Evolutionary conservation across 2,329 filamentous ascomycete genomes (phyloP), one percentile per base, ranked within the genome.

Genomic region (Didymella exigua): DNA sequence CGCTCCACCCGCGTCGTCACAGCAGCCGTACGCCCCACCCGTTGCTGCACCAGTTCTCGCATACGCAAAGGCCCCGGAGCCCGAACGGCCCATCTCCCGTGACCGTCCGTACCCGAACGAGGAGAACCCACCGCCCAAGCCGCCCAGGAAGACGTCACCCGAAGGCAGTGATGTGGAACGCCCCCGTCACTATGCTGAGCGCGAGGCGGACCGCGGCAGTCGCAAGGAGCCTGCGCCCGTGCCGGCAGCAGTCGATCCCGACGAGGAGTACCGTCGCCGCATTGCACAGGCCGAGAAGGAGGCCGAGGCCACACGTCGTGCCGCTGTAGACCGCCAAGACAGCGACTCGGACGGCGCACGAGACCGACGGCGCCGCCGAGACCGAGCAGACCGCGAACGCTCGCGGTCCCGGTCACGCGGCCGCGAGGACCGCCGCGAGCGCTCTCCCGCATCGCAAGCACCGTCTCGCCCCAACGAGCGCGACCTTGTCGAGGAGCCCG

Each of bases 261-360:
- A 82, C 34, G 79, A 81, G 59, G 80, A 82, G 30, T 82, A 81
- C 58, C 77, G 79, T 37, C 78, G 79, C 26, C 76, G 79, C 8
- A 73, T 81, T 14, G 76, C 78, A 54, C 72, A 76, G 50, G 79
- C 80, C 56, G 69, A 78, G 5, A 76, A 78, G n/a, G 79, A 81
- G 61, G 69, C 78, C 4, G 77, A 78, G 21, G 73, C 73, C 30
- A 70, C 65, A 49, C 63, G 67, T 23, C 69, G 67, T 23, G 62
- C 64, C 31, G 59, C 56, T 14, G 62, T 59, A 5, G 64, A 67
- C n/a, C 66, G 66, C 13, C 69, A 74, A 10, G 55, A 56, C 10
- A 67, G 64, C 24, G 72, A 73, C 38, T 67, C 70, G 2, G 73
- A 76, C 27, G 65, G 66, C 16, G 74, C 73, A 27, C 68, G 62